Conservation (phyloP, 1,284 basidiomycete genomes). For the Caloboletus inedulis region DNA sequence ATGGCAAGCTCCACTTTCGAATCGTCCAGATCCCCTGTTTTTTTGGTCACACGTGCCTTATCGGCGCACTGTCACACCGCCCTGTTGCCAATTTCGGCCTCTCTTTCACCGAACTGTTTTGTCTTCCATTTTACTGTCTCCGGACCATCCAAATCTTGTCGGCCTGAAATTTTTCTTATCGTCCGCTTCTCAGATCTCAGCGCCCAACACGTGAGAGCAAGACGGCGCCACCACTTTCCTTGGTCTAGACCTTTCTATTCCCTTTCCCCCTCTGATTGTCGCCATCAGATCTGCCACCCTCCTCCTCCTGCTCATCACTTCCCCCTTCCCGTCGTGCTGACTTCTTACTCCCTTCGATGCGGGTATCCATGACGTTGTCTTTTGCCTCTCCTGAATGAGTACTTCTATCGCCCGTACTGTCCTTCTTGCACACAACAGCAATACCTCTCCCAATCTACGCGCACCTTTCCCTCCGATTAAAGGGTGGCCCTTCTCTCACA, state of each 20-base stretch:
- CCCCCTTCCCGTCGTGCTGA: background rate
- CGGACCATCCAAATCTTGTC: no score
- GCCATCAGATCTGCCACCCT: background rate
- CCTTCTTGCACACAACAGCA: no score
- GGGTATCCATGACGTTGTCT: background rate
- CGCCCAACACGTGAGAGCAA: no score
- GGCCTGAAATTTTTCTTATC: no score
- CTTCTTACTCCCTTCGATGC: background rate
- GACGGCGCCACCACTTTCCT: no score
- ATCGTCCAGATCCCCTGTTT: slow-evolving; percentile 19
- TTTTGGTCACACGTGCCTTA: slow-evolving; percentile 25
- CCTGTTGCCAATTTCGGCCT: background rate
- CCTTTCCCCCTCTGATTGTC: background rate
- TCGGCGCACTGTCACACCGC: slow-evolving; percentile 8
- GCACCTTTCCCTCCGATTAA: no score
- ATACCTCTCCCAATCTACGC: no score
- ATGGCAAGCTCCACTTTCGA: slow-evolving; percentile 25
- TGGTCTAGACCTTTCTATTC: background rate
- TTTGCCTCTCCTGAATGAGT: background rate
- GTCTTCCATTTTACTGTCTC: background rate
- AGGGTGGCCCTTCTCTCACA: no score
- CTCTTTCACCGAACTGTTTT: background rate
- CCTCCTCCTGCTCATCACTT: background rate
- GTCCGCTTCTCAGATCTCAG: no score
- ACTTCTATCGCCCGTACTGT: background rate